phyloP scores from a whole-genome alignment of 768 basidiomycete species.

The Psilocybe sp. region DNA sequence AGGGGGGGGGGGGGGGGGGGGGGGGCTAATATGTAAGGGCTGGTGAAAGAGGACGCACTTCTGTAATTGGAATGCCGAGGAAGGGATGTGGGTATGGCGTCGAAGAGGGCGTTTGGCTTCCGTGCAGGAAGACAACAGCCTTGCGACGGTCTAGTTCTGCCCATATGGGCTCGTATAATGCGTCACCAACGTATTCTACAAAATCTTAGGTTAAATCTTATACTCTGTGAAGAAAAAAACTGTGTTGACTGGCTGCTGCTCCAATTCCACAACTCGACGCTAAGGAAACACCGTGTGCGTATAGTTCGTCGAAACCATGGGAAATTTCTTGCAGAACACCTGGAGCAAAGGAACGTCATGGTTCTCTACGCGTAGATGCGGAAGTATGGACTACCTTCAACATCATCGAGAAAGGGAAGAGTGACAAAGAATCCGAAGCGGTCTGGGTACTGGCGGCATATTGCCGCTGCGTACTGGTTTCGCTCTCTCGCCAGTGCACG shows the following conservation, averaged over 20 bases:
- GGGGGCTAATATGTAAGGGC: too few species aligned
- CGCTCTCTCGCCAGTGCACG: constrained; percentile 38
- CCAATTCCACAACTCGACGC: constrained; percentile 67
- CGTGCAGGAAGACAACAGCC: constrained; percentile 71
- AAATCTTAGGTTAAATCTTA: not conserved
- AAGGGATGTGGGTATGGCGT: constrained; percentile 60
- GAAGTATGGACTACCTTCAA: constrained; percentile 43
- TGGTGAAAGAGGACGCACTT: constrained; percentile 36
- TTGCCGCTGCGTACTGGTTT: constrained; percentile 45
- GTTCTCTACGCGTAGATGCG: not conserved
- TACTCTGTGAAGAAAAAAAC: not conserved
- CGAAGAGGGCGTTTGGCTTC: constrained; percentile 62
- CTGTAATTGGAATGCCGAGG: constrained; percentile 66
- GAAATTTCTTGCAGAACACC: constrained; percentile 59
- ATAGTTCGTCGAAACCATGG: constrained; percentile 57
- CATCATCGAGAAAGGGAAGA: constrained; percentile 58
- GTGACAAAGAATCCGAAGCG: constrained; percentile 73
- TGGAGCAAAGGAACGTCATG: constrained; percentile 19
- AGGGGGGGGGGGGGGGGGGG: too few species aligned
- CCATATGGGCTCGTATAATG: constrained; percentile 65
- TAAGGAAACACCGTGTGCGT: constrained; percentile 63
- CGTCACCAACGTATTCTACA: constrained; percentile 67
- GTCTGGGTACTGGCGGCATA: constrained; percentile 46
- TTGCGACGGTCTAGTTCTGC: constrained; percentile 58
- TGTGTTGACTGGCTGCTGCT: constrained; percentile 44